A percentile compares a stretch with the other conserved stretches of the same genome.
Conservation (phyloP, 148 eudicot species). For the Camellia japonica region DNA sequence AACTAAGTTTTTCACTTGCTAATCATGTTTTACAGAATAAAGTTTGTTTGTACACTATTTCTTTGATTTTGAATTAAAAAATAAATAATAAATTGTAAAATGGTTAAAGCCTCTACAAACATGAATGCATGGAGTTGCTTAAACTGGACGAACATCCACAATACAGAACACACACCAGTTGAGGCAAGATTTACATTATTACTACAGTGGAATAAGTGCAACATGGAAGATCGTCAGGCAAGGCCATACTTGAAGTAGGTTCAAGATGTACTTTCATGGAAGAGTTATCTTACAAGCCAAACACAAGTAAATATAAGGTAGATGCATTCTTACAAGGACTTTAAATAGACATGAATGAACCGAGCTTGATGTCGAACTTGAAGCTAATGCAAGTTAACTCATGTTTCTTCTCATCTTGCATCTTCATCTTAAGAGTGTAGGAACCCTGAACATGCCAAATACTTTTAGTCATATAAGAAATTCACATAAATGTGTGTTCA, state of each 20-base stretch:
- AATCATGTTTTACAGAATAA: too few species aligned
- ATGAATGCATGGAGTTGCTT: too few species aligned
- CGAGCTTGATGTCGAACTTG: constrained; percentile 56
- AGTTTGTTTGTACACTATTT: too few species aligned
- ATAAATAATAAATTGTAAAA: too few species aligned
- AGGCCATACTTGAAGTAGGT: background rate
- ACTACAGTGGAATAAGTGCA: too few species aligned
- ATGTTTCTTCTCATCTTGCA: constrained; percentile 45
- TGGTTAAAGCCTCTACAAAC: too few species aligned
- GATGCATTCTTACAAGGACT: background rate
- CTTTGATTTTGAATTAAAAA: too few species aligned
- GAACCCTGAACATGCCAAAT: constrained; percentile 45
- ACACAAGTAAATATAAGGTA: background rate
- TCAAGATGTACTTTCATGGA: background rate
- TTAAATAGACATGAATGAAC: constrained; percentile 14
- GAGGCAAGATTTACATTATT: too few species aligned
- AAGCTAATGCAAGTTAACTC: constrained; percentile 62
- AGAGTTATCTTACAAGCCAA: background rate
- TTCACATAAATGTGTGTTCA: background rate
- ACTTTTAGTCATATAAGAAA: background rate
- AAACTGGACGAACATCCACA: too few species aligned
- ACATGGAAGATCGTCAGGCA: background rate
- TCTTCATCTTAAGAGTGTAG: constrained; percentile 65
- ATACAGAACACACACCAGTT: background rate
- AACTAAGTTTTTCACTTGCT: too few species aligned